Evolutionary conservation across 441 rosid genomes (phyloP).

Genomic region (Arabidopsis hybrid): DNA sequence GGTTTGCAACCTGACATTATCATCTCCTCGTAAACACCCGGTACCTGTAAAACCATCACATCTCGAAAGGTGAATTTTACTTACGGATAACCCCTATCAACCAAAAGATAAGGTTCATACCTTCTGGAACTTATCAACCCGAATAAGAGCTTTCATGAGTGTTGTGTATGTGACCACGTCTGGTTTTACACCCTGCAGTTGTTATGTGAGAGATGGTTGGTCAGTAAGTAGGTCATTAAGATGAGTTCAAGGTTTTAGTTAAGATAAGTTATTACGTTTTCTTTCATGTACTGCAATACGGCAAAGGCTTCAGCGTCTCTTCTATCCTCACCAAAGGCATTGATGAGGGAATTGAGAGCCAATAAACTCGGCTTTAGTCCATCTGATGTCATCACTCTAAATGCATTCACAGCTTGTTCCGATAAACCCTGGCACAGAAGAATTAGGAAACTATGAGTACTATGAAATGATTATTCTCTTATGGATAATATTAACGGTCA

Average conservation of each 20-base stretch:
- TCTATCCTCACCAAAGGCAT: slow-evolving; percentile 97
- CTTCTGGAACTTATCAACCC: slow-evolving; percentile 86
- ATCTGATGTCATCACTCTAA: slow-evolving; percentile 85
- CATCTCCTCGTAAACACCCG: slow-evolving; percentile 93
- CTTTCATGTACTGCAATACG: slow-evolving; percentile 94
- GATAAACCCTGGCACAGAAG: slow-evolving; percentile 82
- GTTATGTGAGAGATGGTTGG: slow-evolving; percentile 18
- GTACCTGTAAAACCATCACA: slow-evolving; percentile 69
- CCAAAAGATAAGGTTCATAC: slow-evolving; percentile 47
- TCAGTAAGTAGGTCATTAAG: slow-evolving; percentile 25
- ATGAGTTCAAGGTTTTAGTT: background rate
- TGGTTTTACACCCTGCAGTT: slow-evolving; percentile 78
- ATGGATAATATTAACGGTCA: background rate
- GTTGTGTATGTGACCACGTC: slow-evolving; percentile 96
- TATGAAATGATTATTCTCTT: background rate
- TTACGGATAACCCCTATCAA: background rate
- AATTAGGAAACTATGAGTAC: slow-evolving; percentile 16
- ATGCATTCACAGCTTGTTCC: slow-evolving; percentile 87
- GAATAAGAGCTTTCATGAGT: slow-evolving; percentile 92
- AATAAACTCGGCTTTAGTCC: slow-evolving; percentile 86
- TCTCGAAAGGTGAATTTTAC: background rate
- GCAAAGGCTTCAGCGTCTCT: slow-evolving; percentile 97
- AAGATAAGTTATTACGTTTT: slow-evolving; percentile 56
- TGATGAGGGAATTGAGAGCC: slow-evolving; percentile 92
- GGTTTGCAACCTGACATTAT: slow-evolving; percentile 85